A percentile compares a stretch with the other conserved stretches of the same genome.
phyloP scores from a whole-genome alignment of 2,329 filamentous ascomycete genomes.

The Macroventuria anomochaeta region DNA sequence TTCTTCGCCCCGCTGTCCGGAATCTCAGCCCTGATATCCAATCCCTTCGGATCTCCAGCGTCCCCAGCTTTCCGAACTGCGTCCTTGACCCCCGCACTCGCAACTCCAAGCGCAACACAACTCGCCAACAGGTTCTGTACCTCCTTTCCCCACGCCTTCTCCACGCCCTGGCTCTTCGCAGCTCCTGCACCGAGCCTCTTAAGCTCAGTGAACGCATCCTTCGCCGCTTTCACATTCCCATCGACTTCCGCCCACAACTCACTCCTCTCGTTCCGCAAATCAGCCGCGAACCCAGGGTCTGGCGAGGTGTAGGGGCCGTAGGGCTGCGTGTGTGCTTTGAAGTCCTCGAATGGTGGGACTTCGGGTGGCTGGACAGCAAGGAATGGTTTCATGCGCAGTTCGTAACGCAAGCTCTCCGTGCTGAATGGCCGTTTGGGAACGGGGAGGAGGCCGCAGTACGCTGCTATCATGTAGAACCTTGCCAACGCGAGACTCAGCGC shows the following conservation, averaged over 20 bases:
- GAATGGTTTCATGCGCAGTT: constrained; percentile 88
- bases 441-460: constrained; percentile 63
- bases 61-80: constrained; percentile 12
- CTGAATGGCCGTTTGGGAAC: constrained; percentile 68
- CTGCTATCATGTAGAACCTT: constrained; percentile 70
- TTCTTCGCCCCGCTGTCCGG: constrained; percentile 45
- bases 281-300: constrained; percentile 1
- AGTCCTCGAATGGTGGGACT: constrained; percentile 69
- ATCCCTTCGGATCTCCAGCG: background rate
- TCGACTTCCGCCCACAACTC: constrained; percentile 39
- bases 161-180: constrained; percentile 46
- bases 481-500: constrained; percentile 41
- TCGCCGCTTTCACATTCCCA: constrained; percentile 41
- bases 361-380: constrained; percentile 70
- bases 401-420: constrained; percentile 72
- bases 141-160: constrained; percentile 48
- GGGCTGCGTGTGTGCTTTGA: constrained; percentile 49
- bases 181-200: constrained; percentile 47
- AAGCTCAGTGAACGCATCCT: constrained; percentile 42
- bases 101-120: constrained; percentile 44
- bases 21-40: constrained; percentile 45
- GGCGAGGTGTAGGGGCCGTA: constrained; percentile 37
- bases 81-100: constrained; percentile 33
- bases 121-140: constrained; percentile 38
- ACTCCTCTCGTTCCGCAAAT: constrained; percentile 15